Base-by-base conservation (phyloP, 345 rosid species). In the Salix koriyanagi region DNA sequence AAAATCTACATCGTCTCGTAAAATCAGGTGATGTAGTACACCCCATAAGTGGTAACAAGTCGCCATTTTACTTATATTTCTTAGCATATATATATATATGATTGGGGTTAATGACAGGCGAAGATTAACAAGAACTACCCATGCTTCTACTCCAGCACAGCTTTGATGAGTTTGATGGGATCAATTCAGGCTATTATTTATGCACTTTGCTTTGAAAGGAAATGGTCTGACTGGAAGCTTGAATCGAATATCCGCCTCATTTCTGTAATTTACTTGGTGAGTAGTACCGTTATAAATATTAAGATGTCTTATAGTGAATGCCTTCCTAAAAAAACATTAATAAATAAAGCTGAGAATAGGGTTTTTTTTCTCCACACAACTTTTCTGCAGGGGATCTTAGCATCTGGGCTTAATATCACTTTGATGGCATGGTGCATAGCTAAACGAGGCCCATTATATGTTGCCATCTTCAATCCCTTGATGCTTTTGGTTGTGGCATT, bases 381-480 rank as follows among this genome's bases (percentile, higher is more conserved):
- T 10, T 0, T 9, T 18, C 19, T 61, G 14, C 13, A 82, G 82
- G 85, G 85, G 21, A 65, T 65, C 4, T 32, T 90, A 58, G 82
- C 78, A 3, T 84, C 90, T 6, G 90, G 87, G 9, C 46, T 87
- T 71, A 76, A 60, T 48, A 72, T 77, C 41, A 78, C 73, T 8
- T 70, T 87, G 0, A 77, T 84, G 6, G 44, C 87, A 7, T 87
- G 89, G 90, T 83, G 89, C 66, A 71, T 88, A 0, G 77, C 62
- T 19, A 42, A 72, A 34, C 83, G 81, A 79, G 93, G 93, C 1
- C 85, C 93, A 10, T 69, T 90, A 2, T 88, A 77, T 64, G 87
- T 79, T 21, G 77, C 91, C 1, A 72, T 72, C 28, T 90, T 88
- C 68, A 84, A 75, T 25, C 93, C 93, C 71, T 46, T 85, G 9